A percentile compares a stretch with the other conserved stretches of the same genome.
Evolutionary conservation across 768 basidiomycete genomes (phyloP).

Genomic region (Cystobasidium ongulense): DNA sequence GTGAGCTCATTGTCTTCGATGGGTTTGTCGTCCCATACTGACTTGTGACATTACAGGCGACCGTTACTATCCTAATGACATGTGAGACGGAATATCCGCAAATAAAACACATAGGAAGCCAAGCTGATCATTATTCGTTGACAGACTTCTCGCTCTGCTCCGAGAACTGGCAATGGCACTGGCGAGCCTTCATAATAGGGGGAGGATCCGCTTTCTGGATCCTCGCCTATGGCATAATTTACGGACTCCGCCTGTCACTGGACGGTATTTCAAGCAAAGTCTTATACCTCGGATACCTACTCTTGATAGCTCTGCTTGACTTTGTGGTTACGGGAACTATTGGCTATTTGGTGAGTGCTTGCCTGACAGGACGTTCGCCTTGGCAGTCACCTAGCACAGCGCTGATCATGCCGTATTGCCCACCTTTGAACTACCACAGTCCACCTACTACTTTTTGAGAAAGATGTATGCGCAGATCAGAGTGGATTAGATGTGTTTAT

Average conservation of each 20-base stretch:
- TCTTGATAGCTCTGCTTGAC: constrained; percentile 69
- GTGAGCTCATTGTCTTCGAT: constrained; percentile 55
- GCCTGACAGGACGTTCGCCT: no score
- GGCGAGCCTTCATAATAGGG: constrained; percentile 85
- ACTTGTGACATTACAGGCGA: constrained; percentile 7
- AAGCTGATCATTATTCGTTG: constrained; percentile 50
- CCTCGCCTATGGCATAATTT: constrained; percentile 59
- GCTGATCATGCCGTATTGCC: not conserved
- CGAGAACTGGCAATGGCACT: constrained; percentile 98
- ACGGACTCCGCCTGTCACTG: constrained; percentile 64
- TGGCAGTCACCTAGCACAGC: not conserved
- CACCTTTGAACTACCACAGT: no score
- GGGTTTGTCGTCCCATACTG: not conserved
- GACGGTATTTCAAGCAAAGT: constrained; percentile 70
- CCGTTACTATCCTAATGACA: constrained; percentile 41
- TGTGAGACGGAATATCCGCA: constrained; percentile 36
- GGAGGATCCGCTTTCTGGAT: constrained; percentile 91
- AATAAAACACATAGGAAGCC: no score
- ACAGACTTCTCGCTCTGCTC: constrained; percentile 86
- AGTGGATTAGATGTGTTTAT: constrained; percentile 20
- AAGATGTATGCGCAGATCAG: constrained; percentile 27
- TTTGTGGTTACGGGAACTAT: constrained; percentile 77
- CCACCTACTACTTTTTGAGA: constrained; percentile 28
- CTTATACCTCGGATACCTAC: constrained; percentile 83
- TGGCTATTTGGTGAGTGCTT: constrained; percentile 54